Evolutionary conservation across 1,139 yeast species (phyloP), one percentile per base, ranked within the genome.

Genomic region (Candida frijolesensis): DNA sequence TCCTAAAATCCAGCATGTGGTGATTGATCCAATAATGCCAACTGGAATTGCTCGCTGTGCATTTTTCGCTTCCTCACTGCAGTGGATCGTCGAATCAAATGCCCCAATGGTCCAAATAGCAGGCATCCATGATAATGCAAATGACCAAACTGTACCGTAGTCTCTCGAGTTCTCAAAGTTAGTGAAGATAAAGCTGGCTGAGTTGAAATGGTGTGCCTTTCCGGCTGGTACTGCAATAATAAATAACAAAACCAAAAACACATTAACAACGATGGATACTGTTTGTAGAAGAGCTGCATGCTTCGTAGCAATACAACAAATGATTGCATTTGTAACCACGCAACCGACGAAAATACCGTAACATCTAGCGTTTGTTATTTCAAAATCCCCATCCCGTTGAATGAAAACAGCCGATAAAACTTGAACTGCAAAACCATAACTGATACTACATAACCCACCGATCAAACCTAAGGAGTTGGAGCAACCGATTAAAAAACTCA

Each of bases 121-220:
- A 1, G 89, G 84, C 77, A 84, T 78, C 78, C 86, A 79, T 15
- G 84, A 74, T 46, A 81, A 65, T 57, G 80, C 65, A 62, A 81
- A 83, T 45, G 83, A 78, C 87, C 89, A 86, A n/a, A 90, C 91
- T 16, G 70, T 65, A 12, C 81, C 73, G 87, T 90, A 87, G 42
- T 72, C 78, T 22, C 85, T 71, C 42, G 66, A 68, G 61, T 85
- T 85, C 39, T 78, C 74, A 45, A 78, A 74, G 51, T 79, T 70
- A 19, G 84, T 82, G 65, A 86, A 87, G 45, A 85, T 84, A 56
- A 72, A 62, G 27, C 54, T 40, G 51, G 74, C 79, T 53, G 66
- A 69, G 53, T 77, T 78, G 41, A 52, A 47, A n/a, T 44, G 42
- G 11, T 48, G 41, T 7, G 63, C 64, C 4, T 75, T 74, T 10